Conservation (phyloP, 2,329 filamentous ascomycete species). For the Pyrenophora seminiperda region DNA sequence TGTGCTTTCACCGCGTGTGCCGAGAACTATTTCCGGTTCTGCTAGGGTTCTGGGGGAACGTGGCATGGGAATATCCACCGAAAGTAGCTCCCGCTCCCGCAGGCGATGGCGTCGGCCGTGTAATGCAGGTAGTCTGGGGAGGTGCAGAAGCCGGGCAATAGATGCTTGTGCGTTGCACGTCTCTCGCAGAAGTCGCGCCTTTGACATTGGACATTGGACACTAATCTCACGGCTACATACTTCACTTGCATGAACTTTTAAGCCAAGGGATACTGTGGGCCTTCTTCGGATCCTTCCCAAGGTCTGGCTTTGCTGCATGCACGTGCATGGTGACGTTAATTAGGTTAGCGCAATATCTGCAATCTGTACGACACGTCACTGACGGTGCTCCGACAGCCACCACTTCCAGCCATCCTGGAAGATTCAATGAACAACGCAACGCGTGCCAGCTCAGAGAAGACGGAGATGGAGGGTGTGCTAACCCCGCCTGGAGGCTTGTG, state of each 20-base stretch:
- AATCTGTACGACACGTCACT: conserved; percentile 32
- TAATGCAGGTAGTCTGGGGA: conserved; percentile 5
- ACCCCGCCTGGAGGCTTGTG: conserved; percentile 26
- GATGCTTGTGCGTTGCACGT: conserved; percentile 3
- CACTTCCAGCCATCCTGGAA: conserved; percentile 19
- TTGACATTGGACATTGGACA: conserved; percentile 3
- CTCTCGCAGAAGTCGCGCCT: conserved; percentile 7
- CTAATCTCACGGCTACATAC: not conserved
- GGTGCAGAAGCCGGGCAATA: conserved; percentile 11
- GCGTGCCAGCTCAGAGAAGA: conserved; percentile 33
- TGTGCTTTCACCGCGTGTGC: conserved; percentile 5
- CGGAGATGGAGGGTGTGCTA: conserved; percentile 24
- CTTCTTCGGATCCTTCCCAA: conserved; percentile 11
- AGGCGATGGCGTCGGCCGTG: conserved; percentile 6
- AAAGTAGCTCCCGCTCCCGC: conserved; percentile 11
- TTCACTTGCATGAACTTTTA: conserved; percentile 5
- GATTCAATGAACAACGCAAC: conserved; percentile 36
- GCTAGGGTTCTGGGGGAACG: not conserved
- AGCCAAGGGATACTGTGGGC: conserved; percentile 9
- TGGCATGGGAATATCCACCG: not conserved
- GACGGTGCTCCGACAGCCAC: conserved; percentile 24
- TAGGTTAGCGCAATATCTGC: conserved; percentile 23
- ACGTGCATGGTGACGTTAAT: conserved; percentile 17
- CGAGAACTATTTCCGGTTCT: not conserved
- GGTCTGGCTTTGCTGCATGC: conserved; percentile 8